Evolutionary conservation across 192 early-diverging fungal species (phyloP), one percentile per base, ranked within the genome.

Genomic region (Coemansia sp.): DNA sequence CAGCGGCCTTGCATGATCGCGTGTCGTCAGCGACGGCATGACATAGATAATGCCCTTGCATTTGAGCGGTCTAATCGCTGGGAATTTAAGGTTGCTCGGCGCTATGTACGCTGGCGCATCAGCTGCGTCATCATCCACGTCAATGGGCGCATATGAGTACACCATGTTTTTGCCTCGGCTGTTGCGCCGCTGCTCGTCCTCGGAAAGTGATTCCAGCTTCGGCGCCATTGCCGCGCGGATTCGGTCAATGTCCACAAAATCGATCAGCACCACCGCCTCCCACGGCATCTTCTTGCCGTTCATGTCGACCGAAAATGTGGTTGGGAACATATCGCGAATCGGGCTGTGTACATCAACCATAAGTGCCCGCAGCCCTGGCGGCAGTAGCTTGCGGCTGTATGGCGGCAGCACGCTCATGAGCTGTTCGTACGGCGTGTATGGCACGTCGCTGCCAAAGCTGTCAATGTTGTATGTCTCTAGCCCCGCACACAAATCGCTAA

Each of bases 211-310:
- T 56, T 76, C 76, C 46, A 92, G 88, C 20, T 84, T 82, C 17
- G 85, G 79, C 40, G 81, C 70, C 85, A 99, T 91, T 0, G 93
- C 96, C 10, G 81, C 66, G 54, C 93, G 72, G 36, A 99, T 84
- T 53, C 93, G 84, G n/a, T 86, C 73, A 64, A 94, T 86, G 55
- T 99, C 93, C 60, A 98, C 97, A 71, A 99, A 99, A 11, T 95
- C 91, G 52, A 99, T 90, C 51, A 92, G 86, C n/a, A 97, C 94
- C n/a, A 99, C 88, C 15, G 94, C 96, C 81, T 99, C 96, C 95
- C 96, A 99, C 4, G 89, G 87, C 78, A 92, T 89, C 70, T 96
- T 97, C 82, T 99, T 99, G 60, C 97, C 97, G 71, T 99, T 99
- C 84, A 97, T 82, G 65, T 99, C 97, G 12, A 92, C 81, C 3